These are phyloP conservation scores for Cyathus striatus DNA, from an alignment of 768 basidiomycete genomes.

Conservation along the genomic window DNA sequence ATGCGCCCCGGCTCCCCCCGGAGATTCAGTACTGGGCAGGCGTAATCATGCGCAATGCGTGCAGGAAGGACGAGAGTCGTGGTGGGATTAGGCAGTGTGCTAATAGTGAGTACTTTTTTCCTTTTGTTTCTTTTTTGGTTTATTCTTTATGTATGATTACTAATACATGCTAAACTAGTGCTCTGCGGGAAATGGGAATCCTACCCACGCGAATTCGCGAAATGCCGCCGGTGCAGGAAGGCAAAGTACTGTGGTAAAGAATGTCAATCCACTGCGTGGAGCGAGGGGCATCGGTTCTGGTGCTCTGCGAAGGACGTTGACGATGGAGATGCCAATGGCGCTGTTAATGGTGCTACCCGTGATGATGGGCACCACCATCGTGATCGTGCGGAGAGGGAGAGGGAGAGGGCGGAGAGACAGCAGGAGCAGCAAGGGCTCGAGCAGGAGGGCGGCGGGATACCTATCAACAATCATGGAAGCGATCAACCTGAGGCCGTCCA, in stretches of 20 bases:
- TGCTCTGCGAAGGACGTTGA: conserved; percentile 63
- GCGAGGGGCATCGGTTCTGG: conserved; percentile 95
- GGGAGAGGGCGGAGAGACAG: too few species aligned
- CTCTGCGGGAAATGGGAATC: conserved; percentile 93
- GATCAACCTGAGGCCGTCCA: background rate
- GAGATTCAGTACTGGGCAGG: conserved; percentile 99
- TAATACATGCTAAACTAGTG: too few species aligned
- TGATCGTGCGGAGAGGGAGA: too few species aligned
- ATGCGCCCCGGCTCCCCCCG: conserved; percentile 67
- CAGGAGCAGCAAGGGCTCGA: background rate
- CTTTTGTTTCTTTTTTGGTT: conserved; percentile 5
- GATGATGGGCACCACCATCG: background rate
- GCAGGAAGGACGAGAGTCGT: conserved; percentile 89
- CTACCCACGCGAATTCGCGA: conserved; percentile 92
- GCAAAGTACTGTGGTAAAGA: conserved; percentile 99
- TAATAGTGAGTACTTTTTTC: conserved; percentile 59
- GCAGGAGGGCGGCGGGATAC: background rate
- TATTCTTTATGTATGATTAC: too few species aligned
- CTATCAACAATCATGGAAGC: background rate
- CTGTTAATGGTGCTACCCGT: conserved; percentile 7
- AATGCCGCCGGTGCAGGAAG: conserved; percentile 92
- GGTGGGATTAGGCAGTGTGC: conserved; percentile 98
- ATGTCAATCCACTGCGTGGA: conserved; percentile 95
- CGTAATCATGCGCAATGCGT: conserved; percentile 99
- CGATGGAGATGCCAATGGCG: conserved; percentile 33